Conservation (phyloP, 163 green algal genomes). For the Chloroidium sp. region DNA sequence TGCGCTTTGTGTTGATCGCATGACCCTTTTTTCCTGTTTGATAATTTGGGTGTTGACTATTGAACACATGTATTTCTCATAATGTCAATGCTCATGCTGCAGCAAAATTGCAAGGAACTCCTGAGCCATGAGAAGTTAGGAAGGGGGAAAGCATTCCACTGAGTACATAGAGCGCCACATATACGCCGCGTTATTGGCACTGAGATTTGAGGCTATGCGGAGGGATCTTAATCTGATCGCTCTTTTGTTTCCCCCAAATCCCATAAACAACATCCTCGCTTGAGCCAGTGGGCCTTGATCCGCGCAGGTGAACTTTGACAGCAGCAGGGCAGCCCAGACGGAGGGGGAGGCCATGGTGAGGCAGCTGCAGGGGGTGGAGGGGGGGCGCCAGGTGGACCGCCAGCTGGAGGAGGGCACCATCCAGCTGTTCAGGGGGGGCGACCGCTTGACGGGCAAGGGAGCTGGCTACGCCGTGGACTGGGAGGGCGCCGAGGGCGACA, state of each 20-base stretch:
- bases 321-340: slow-evolving; percentile 1
- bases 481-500: slow-evolving; percentile 21
- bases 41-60: too few species aligned
- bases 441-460: neutral
- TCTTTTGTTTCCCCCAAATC: too few species aligned
- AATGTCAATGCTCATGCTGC: neutral
- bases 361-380: slow-evolving; percentile 38
- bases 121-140: too few species aligned
- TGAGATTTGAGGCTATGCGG: too few species aligned
- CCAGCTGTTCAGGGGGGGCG: slow-evolving; percentile 51
- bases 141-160: too few species aligned
- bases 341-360: slow-evolving; percentile 80
- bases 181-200: too few species aligned
- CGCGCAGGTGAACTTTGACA: slow-evolving; percentile 57
- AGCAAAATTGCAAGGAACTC: neutral
- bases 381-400: slow-evolving; percentile 55
- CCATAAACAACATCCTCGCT: too few species aligned
- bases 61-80: too few species aligned
- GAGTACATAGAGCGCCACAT: too few species aligned
- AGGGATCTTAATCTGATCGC: too few species aligned
- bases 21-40: neutral
- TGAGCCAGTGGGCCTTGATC: neutral
- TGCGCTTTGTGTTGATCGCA: neutral
- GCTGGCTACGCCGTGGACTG: slow-evolving; percentile 21
- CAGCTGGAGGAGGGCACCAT: slow-evolving; percentile 50